Evolutionary conservation across 2,329 filamentous ascomycete species (phyloP).

Genomic region (Sclerotinia minor): DNA sequence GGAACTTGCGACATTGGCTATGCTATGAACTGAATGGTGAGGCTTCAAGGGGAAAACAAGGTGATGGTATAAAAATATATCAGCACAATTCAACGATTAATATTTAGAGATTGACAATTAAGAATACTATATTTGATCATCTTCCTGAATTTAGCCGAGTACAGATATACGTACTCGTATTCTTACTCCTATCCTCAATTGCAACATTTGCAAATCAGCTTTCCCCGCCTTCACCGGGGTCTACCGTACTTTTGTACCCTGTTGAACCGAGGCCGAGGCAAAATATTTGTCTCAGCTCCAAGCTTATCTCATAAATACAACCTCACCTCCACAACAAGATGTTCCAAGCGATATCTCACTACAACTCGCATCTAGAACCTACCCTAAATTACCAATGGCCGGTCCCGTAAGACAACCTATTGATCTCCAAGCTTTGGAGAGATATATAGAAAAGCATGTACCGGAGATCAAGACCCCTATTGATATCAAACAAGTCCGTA

Average conservation of each 20-base stretch:
- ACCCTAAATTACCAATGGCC: conserved; percentile 60
- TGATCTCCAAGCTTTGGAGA: conserved; percentile 75
- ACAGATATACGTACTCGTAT: too few species aligned
- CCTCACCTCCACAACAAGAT: conserved; percentile 1
- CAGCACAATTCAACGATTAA: not conserved
- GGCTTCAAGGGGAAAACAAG: not conserved
- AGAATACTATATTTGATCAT: not conserved
- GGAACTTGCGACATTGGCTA: not conserved
- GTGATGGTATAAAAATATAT: not conserved
- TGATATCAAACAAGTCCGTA: conserved; percentile 79
- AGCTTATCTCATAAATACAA: conserved; percentile 4
- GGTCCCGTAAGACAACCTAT: conserved; percentile 88
- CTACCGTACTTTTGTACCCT: conserved; percentile 15
- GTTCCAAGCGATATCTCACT: not conserved
- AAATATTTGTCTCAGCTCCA: conserved; percentile 1
- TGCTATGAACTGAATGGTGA: not conserved
- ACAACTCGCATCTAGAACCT: not conserved
- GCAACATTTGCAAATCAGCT: too few species aligned
- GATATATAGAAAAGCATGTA: conserved; percentile 75
- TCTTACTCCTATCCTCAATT: not conserved
- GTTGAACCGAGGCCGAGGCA: conserved; percentile 24
- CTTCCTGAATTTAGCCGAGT: not conserved
- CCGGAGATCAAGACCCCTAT: conserved; percentile 80
- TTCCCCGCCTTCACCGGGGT: conserved; percentile 14
- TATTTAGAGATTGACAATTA: not conserved